A percentile compares a stretch with the other conserved stretches of the same genome.
phyloP scores from a whole-genome alignment of 768 basidiomycete genomes.

The Lentinula detonsa region DNA sequence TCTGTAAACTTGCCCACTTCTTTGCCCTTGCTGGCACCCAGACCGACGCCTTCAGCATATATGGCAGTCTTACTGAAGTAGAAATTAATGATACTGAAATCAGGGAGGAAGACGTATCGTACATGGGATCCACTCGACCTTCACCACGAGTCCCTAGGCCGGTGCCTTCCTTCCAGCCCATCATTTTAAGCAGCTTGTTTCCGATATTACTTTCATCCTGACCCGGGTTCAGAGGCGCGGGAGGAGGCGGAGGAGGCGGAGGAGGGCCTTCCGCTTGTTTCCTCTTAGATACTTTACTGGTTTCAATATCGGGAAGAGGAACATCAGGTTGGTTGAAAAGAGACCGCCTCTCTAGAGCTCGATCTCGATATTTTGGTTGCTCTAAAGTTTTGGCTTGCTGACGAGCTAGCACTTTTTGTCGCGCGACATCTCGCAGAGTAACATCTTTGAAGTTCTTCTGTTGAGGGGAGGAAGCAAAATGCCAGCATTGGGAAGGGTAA shows the following conservation, averaged over 20 bases:
- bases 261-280: constrained; percentile 54
- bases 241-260: constrained; percentile 56
- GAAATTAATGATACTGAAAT: not conserved
- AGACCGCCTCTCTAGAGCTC: constrained; percentile 85
- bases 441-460: constrained; percentile 85
- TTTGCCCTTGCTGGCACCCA: constrained; percentile 90
- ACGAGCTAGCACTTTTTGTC: constrained; percentile 51
- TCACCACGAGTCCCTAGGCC: constrained; percentile 81
- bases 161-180: constrained; percentile 94
- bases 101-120: constrained; percentile 18
- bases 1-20: constrained; percentile 70
- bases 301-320: constrained; percentile 53
- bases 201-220: constrained; percentile 85
- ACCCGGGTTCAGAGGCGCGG: constrained; percentile 60
- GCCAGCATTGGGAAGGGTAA: constrained; percentile 16
- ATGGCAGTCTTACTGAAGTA: constrained; percentile 66
- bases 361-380: constrained; percentile 88
- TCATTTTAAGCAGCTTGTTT: constrained; percentile 91
- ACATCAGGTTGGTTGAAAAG: constrained; percentile 91
- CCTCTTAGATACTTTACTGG: constrained; percentile 23
- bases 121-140: constrained; percentile 87
- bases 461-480: constrained; percentile 9
- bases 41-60: constrained; percentile 81
- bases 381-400: constrained; percentile 34
- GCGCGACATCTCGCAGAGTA: constrained; percentile 66